These are phyloP conservation scores for Blastobotrys proliferans DNA, from an alignment of 1,139 yeast species.

Conservation along the genomic window DNA sequence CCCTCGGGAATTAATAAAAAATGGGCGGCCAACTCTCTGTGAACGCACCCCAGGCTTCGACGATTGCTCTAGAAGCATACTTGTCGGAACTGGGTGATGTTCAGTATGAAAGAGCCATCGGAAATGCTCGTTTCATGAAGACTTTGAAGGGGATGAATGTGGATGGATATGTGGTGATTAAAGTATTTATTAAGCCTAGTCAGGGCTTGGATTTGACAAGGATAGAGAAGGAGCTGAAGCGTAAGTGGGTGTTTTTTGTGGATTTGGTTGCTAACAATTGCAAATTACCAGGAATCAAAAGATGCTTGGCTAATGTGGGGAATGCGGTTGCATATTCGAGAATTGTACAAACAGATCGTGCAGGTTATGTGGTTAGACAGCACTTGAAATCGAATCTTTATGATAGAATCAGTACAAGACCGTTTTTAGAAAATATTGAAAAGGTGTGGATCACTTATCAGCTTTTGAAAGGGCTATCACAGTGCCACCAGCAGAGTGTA, in stretches of 20 bases:
- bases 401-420: slow-evolving; percentile 79
- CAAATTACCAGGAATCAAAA: slow-evolving; percentile 4
- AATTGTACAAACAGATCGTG: slow-evolving; percentile 83
- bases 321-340: slow-evolving; percentile 70
- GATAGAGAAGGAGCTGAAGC: slow-evolving; percentile 22
- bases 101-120: slow-evolving; percentile 66
- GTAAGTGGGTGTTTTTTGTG: slow-evolving; percentile 18
- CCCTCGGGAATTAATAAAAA: no score
- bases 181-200: slow-evolving; percentile 75
- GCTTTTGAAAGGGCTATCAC: slow-evolving; percentile 54
- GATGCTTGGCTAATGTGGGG: slow-evolving; percentile 38
- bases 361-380: slow-evolving; percentile 86
- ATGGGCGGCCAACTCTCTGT: slow-evolving; percentile 85
- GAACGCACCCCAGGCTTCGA: slow-evolving; percentile 85
- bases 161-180: slow-evolving; percentile 72
- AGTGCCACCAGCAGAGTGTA: slow-evolving; percentile 59
- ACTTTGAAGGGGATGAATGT: slow-evolving; percentile 65
- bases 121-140: slow-evolving; percentile 78
- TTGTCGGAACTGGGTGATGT: slow-evolving; percentile 70
- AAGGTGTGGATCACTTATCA: slow-evolving; percentile 84
- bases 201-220: slow-evolving; percentile 38
- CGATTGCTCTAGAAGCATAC: slow-evolving; percentile 88
- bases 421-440: slow-evolving; percentile 78
- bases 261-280: background rate
- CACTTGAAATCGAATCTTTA: slow-evolving; percentile 72